A percentile compares a stretch with the other conserved stretches of the same genome.
These are phyloP conservation scores for Sphaerulina vaccinii DNA, from an alignment of 2,329 filamentous ascomycete genomes.

Conservation along the genomic window DNA sequence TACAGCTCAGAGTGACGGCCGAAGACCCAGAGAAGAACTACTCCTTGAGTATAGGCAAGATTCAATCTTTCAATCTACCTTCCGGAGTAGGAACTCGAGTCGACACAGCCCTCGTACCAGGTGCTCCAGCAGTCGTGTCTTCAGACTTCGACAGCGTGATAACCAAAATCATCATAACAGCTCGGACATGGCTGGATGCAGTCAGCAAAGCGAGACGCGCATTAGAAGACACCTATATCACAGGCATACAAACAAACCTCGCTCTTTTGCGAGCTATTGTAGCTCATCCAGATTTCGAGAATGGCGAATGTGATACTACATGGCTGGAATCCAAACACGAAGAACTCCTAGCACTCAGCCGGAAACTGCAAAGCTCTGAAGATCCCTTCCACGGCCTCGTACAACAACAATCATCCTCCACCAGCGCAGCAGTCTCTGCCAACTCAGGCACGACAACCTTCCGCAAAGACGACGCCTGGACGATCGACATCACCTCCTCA, in stretches of 20 bases:
- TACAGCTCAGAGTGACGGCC: slow-evolving; percentile 59
- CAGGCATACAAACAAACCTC: slow-evolving; percentile 60
- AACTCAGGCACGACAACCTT: slow-evolving; percentile 47
- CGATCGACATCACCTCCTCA: slow-evolving; percentile 22
- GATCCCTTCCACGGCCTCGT: slow-evolving; percentile 30
- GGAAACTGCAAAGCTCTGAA: slow-evolving; percentile 12
- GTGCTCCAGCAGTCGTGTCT: slow-evolving; percentile 47
- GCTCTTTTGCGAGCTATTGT: slow-evolving; percentile 56
- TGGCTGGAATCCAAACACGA: slow-evolving; percentile 57
- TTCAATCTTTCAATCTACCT: slow-evolving; percentile 55
- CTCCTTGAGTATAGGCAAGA: slow-evolving; percentile 60
- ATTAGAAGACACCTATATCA: slow-evolving; percentile 55
- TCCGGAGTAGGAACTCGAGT: slow-evolving; percentile 58
- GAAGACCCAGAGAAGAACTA: slow-evolving; percentile 56
- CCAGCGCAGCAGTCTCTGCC: slow-evolving; percentile 34
- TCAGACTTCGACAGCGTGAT: slow-evolving; percentile 60
- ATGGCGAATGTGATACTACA: slow-evolving; percentile 53
- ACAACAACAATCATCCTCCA: slow-evolving; percentile 18
- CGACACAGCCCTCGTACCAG: slow-evolving; percentile 54
- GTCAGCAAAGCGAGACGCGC: slow-evolving; percentile 57
- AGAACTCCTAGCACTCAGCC: slow-evolving; percentile 38
- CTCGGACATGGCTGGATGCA: slow-evolving; percentile 51
- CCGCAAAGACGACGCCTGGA: slow-evolving; percentile 34
- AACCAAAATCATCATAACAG: slow-evolving; percentile 60
- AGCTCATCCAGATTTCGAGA: slow-evolving; percentile 50